phyloP scores from a whole-genome alignment of 495 filamentous ascomycete genomes.

The Aspergillus asperescens region DNA sequence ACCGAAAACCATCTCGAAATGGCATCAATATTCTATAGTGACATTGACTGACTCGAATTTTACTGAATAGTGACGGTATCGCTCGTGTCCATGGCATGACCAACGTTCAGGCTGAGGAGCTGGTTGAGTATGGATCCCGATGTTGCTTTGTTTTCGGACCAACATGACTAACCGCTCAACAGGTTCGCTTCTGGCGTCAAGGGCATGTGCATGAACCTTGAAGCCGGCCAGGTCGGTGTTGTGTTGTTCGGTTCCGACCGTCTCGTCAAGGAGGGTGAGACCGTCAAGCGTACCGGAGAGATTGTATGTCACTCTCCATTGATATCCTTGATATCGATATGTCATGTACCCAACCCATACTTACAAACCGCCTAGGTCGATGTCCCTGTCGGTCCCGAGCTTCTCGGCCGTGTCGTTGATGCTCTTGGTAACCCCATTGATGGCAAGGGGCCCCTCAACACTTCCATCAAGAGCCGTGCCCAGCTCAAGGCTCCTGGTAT shows the following conservation, averaged over 20 bases:
- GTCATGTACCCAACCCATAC: background rate
- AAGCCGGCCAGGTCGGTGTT: constrained; percentile 99
- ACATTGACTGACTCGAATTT: constrained; percentile 18
- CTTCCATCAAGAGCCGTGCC: constrained; percentile 88
- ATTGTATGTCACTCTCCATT: constrained; percentile 64
- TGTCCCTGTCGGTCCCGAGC: constrained; percentile 85
- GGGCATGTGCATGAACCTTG: constrained; percentile 99
- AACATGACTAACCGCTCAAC: constrained; percentile 30
- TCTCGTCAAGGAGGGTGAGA: constrained; percentile 99
- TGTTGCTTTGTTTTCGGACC: constrained; percentile 15
- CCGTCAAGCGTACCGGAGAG: constrained; percentile 98
- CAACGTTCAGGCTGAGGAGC: constrained; percentile 99
- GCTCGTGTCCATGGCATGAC: constrained; percentile 99
- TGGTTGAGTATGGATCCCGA: constrained; percentile 83
- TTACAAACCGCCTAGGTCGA: constrained; percentile 65
- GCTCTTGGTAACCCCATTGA: constrained; percentile 98
- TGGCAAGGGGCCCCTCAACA: constrained; percentile 94
- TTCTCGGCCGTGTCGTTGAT: constrained; percentile 97
- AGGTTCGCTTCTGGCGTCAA: constrained; percentile 99
- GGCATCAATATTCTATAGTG: background rate
- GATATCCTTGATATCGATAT: background rate
- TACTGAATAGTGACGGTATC: constrained; percentile 86
- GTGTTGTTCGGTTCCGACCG: constrained; percentile 99
- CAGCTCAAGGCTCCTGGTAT: constrained; percentile 99
- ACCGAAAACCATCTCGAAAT: constrained; percentile 12